Evolutionary conservation across 768 basidiomycete species (phyloP), one percentile per base, ranked within the genome.

Genomic region (Albatrellus ellisii): DNA sequence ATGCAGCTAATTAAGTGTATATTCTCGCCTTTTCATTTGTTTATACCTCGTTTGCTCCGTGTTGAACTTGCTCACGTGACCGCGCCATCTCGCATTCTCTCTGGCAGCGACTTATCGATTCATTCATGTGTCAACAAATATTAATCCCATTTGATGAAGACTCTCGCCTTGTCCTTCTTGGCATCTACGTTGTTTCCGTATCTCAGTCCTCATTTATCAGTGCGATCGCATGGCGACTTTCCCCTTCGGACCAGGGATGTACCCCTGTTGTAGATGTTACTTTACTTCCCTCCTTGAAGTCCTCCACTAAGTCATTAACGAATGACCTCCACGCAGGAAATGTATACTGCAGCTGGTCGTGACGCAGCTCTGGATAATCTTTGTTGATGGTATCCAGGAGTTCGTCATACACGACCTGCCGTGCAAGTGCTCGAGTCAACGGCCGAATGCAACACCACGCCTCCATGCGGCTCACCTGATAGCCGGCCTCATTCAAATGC

Each of bases 401-500:
- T 15, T 62, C 65, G 15, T 81, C 67, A 55, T 77, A 89, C 22
- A 84, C 62, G 40, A 87, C 53, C 86, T 88, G 45, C 24, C 21
- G n/a, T 18, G 12, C 32, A 27, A 32, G 11, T 11, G 34, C 26
- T 9, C 33, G 36, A 39, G 27, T 15, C 36, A 29, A 18, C 20
- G n/a, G 18, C 8, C n/a, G 7, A 14, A 10, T 21, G 36, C 26
- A 26, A 35, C 21, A n/a, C 8, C 4, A 27, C 14, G 4, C 5
- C 6, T 33, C 29, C 34, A 27, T 20, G 10, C 41, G 20, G 55
- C 76, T 53, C 52, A 86, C 84, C 57, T 68, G 56, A 52, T 91
- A 91, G 18, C 87, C 91, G 2, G 61, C 68, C n/a, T 58, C 65
- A 41, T 72, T 87, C 52, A 89, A 60, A 59, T 95, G 91, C 39